Evolutionary conservation across 495 filamentous ascomycete species (phyloP), one percentile per base, ranked within the genome.

Genomic region (Aspergillus heteromorphus): DNA sequence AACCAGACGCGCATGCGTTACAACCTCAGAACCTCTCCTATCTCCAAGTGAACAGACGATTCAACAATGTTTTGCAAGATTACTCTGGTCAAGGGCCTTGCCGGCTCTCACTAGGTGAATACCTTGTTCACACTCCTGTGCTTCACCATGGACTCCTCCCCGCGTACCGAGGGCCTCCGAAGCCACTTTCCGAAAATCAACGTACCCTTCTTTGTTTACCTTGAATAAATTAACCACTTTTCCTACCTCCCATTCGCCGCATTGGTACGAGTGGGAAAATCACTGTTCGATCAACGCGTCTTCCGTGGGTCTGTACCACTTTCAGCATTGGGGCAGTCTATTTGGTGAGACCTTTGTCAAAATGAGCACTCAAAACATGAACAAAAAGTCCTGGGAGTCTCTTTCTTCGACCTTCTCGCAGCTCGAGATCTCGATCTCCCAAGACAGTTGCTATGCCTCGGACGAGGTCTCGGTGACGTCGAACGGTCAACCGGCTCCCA

Each of bases 401-500:
- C 64, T 74, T 36, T 72, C 73, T n/a, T 73, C 74, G 42, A 62
- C 64, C 3, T 72, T 73, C 27, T 69, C 69, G 20, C 53, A 65
- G 19, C 64, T 74, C 25, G 72, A 77, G 19, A 62, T 73, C n/a
- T 76, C 73, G 9, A 63, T 73, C 34, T 73, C 72, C 21, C 74
- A 73, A 7, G 74, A 76, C 61, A 76, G 73, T 51, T 75, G 72
- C 51, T 77, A 74, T 60, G 70, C 69, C 49, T 77, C 74, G 14
- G 74, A 77, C 55, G 73, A 74, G 53, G 55, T 71, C 17, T 76
- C 74, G 13, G 63, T 69, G 51, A 58, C 66, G 11, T 72, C 72
- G n/a, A 67, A 55, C 19, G 63, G 59, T 48, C 55, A 68, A 18
- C 56, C 60, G 3, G 60, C 66, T 20, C 48, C 58, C 14, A 55